Base-by-base conservation (phyloP, 768 basidiomycete genomes). In the Fomitopsis pulvina region DNA sequence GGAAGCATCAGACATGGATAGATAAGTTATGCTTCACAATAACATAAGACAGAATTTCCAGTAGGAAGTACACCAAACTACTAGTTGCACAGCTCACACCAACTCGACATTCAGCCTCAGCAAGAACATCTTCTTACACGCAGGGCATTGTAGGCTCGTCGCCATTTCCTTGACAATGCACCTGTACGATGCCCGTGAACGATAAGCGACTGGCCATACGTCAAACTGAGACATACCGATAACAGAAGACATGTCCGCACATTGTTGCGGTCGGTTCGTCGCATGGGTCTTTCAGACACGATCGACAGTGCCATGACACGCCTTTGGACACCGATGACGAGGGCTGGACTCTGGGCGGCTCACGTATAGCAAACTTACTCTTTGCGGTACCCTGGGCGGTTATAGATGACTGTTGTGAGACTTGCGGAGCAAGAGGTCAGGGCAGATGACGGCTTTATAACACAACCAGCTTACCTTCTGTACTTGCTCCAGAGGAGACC, bases 241-340 rank as follows among this genome's bases (percentile, higher is more conserved):
- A 48, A 47, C 63, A 64, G 56, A 64, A 64, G 14, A 64, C 47
- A 39, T 64, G 63, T 27, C 63, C 63, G 26, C 63, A 64, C 45
- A 59, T 47, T 21, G 63, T 61, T 42, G 53, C 57, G 12, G 56
- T 60, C 1, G 60, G 58, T 14, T 57, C 57, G 8, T 41, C 49
- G 45, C 53, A 53, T 40, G 63, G 58, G n/a, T 60, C 59, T 30
- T 51, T 34, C 37, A 52, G 44, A 51, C 63, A 64, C 29, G 54
- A 41, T 42, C 61, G 41, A 42, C 63, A 64, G 34, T 59, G 56
- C 54, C 57, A 63, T 28, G 45, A 41, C 2, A 51, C 11, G 16
- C 38, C 29, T 42, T 51, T 58, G 11, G 54, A 47, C n/a, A n/a
- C n/a, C 11, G 42, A 18, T 22, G n/a, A 7, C 32, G 24, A 10